These are phyloP conservation scores for Yamadazyma akitaensis DNA, from an alignment of 805 yeast species.

Conservation along the genomic window DNA sequence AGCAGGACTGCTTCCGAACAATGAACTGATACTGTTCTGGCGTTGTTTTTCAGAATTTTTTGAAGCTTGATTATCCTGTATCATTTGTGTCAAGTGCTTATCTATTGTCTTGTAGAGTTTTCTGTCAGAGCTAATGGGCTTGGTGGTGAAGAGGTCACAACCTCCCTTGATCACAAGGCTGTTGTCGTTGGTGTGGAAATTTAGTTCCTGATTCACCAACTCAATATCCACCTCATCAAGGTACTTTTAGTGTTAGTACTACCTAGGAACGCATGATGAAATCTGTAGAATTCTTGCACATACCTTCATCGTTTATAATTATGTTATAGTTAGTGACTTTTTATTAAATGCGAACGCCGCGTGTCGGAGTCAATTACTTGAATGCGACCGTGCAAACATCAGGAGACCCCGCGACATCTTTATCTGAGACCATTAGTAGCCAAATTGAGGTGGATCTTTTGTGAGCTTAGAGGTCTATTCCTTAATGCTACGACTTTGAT, in stretches of 20 bases:
- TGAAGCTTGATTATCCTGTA: conserved; percentile 43
- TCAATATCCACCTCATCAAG: conserved; percentile 94
- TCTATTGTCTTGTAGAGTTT: conserved; percentile 86
- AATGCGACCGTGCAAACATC: neutral
- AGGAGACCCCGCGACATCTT: neutral
- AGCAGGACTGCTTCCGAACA: conserved; percentile 35
- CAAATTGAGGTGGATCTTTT: neutral
- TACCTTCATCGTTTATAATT: conserved; percentile 16
- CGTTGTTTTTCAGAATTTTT: conserved; percentile 38
- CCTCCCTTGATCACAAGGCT: conserved; percentile 68
- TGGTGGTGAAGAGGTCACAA: conserved; percentile 91
- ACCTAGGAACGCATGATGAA: neutral
- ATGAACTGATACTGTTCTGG: conserved; percentile 32
- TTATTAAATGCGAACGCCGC: conserved; percentile 2
- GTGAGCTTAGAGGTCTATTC: neutral
- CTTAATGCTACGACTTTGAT: conserved; percentile 17
- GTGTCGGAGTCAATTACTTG: neutral
- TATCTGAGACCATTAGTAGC: neutral
- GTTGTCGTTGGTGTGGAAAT: conserved; percentile 50
- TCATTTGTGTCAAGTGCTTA: conserved; percentile 61
- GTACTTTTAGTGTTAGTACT: conserved; percentile 48
- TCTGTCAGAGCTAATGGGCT: conserved; percentile 86
- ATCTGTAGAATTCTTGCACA: neutral
- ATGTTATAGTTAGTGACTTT: neutral
- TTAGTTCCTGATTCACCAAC: conserved; percentile 79